Percentiles rank a stretch among this genome's conserved stretches.
Evolutionary conservation across 1,284 basidiomycete genomes (phyloP).

Genomic region (Porogramme epimiltina): DNA sequence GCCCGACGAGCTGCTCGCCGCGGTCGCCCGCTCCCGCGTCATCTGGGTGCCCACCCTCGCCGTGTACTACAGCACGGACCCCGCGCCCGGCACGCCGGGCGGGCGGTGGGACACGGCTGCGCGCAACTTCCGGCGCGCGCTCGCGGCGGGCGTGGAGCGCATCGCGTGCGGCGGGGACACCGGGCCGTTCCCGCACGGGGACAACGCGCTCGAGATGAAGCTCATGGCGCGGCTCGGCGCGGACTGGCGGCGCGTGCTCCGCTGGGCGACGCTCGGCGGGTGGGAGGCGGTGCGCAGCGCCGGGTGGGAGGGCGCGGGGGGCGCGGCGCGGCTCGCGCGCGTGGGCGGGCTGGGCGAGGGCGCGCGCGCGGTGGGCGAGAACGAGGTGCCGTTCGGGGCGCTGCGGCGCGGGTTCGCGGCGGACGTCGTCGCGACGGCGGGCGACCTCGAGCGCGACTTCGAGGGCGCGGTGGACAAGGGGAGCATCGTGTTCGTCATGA

Average conservation of each 20-base stretch:
- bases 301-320: constrained; percentile 49
- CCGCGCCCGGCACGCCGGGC: constrained; percentile 19
- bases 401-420: constrained; percentile 56
- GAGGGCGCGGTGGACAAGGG: constrained; percentile 45
- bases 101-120: constrained; percentile 42
- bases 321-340: constrained; percentile 33
- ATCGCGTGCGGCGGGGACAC: constrained; percentile 68
- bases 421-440: constrained; percentile 55
- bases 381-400: constrained; percentile 59
- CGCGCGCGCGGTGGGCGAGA: constrained; percentile 42
- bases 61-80: constrained; percentile 42
- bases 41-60: constrained; percentile 66
- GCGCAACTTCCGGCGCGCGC: constrained; percentile 46
- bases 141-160: constrained; percentile 43
- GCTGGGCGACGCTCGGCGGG: constrained; percentile 62
- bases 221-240: constrained; percentile 62
- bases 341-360: constrained; percentile 34
- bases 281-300: constrained; percentile 57
- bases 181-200: constrained; percentile 61
- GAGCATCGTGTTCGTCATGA: constrained; percentile 59
- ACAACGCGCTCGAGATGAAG: constrained; percentile 62
- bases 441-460: constrained; percentile 50
- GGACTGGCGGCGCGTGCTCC: constrained; percentile 51
- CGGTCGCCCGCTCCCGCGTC: constrained; percentile 22
- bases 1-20: constrained; percentile 30